A percentile compares a stretch with the other conserved stretches of the same genome.
Conservation (phyloP, 805 yeast species). For the Yarrowia sp. region DNA sequence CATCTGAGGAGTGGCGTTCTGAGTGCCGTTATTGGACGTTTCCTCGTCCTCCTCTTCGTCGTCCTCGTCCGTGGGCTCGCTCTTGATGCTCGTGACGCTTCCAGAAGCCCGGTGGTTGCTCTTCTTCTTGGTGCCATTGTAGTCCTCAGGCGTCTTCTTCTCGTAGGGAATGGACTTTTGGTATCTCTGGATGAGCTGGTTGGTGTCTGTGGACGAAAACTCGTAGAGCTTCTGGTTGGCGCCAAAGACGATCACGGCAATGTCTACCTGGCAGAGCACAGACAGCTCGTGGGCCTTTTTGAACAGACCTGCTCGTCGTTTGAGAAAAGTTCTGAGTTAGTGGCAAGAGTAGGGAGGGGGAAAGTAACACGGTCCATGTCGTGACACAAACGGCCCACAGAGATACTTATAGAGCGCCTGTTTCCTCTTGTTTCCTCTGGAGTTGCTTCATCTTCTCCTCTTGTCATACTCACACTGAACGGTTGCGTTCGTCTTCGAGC, state of each 20-base stretch:
- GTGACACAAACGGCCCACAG: too few species aligned
- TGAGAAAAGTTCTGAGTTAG: conserved; percentile 71
- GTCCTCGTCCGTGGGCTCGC: conserved; percentile 39
- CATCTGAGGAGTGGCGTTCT: conserved; percentile 38
- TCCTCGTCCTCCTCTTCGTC: conserved; percentile 32
- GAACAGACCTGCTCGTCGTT: conserved; percentile 92
- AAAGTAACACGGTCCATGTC: background rate
- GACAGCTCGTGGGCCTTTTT: conserved; percentile 82
- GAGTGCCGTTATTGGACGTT: conserved; percentile 14
- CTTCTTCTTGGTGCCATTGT: conserved; percentile 10
- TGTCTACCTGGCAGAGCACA: conserved; percentile 89
- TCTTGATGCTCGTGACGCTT: conserved; percentile 34
- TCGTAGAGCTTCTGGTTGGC: conserved; percentile 80
- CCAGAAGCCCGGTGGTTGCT: conserved; percentile 25
- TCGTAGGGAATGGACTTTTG: conserved; percentile 38
- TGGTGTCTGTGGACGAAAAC: conserved; percentile 74
- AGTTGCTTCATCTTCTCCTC: background rate
- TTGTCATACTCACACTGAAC: conserved; percentile 50
- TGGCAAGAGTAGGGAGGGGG: background rate
- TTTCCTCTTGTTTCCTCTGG: too few species aligned
- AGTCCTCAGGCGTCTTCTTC: conserved; percentile 36
- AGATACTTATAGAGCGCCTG: too few species aligned
- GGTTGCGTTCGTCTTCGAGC: conserved; percentile 84
- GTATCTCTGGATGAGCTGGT: conserved; percentile 51
- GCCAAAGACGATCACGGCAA: conserved; percentile 88